Conservation (phyloP, 768 basidiomycete species). For the Polyporus arcularius region DNA sequence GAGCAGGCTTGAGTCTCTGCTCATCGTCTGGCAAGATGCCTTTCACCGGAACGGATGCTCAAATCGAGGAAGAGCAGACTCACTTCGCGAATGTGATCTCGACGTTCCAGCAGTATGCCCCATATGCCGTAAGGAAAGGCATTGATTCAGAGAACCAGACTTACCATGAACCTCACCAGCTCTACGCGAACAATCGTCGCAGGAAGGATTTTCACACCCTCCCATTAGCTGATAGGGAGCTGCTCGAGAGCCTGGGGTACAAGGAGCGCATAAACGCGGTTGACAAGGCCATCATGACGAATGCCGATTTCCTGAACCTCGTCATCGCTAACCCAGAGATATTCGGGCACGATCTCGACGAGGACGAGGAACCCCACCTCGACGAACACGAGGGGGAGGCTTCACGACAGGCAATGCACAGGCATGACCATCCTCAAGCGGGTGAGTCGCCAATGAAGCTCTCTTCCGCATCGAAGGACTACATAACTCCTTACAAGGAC, state of each 20-base stretch:
- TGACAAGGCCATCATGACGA: constrained; percentile 78
- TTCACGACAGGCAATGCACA: no score
- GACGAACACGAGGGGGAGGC: background rate
- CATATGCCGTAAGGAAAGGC: constrained; percentile 60
- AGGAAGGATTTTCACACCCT: constrained; percentile 78
- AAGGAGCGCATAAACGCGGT: constrained; percentile 76
- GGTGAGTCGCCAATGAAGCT: background rate
- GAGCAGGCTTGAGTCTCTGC: no score
- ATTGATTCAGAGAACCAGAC: background rate
- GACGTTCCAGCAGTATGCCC: constrained; percentile 75
- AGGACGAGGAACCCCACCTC: constrained; percentile 21
- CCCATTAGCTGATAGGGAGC: constrained; percentile 63
- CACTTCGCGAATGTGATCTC: constrained; percentile 77
- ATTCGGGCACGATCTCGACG: constrained; percentile 58
- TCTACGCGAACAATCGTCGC: constrained; percentile 63
- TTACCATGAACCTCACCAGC: constrained; percentile 32
- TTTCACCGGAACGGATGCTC: constrained; percentile 25
- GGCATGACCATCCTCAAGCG: no score
- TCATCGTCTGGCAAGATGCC: constrained; percentile 14
- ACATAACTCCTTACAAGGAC: constrained; percentile 14
- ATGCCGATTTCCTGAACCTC: constrained; percentile 73
- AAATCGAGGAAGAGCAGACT: constrained; percentile 57
- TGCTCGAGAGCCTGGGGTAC: constrained; percentile 72
- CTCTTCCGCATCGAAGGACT: background rate
- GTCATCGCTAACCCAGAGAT: constrained; percentile 83